Evolutionary conservation across 208 protist species (phyloP).

Genomic region (Crithidia mellificae): DNA sequence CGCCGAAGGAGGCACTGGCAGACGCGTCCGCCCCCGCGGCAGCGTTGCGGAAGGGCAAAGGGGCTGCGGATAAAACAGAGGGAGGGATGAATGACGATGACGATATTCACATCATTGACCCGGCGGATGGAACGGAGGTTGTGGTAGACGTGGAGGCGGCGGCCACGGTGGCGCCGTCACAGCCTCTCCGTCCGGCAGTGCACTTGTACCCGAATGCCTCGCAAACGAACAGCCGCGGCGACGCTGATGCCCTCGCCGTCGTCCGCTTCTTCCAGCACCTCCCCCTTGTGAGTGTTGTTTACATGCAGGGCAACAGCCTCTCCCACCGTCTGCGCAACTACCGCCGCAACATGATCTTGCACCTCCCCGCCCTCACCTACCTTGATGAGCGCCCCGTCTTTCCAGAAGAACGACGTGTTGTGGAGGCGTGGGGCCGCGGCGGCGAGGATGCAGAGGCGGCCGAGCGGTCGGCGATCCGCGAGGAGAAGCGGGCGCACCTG

Average conservation of each 20-base stretch:
- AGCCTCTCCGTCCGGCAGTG: not conserved
- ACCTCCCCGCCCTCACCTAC: conserved; percentile 78
- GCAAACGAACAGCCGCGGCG: not conserved
- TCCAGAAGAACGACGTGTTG: conserved; percentile 78
- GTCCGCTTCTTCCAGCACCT: conserved; percentile 77
- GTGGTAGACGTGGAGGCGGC: not conserved
- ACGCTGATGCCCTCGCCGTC: conserved; percentile 51
- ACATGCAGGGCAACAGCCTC: conserved; percentile 84
- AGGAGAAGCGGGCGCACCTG: conserved; percentile 84
- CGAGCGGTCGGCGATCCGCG: conserved; percentile 72
- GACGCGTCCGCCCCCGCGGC: not conserved
- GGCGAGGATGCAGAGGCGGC: conserved; percentile 68
- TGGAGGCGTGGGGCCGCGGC: conserved; percentile 80
- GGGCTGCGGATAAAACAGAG: no score
- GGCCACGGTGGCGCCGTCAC: not conserved
- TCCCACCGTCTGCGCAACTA: conserved; percentile 76
- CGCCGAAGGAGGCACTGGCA: conserved; percentile 7
- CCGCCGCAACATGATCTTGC: conserved; percentile 87
- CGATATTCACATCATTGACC: conserved; percentile 46
- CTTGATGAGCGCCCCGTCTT: conserved; percentile 91
- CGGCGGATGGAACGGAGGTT: not conserved
- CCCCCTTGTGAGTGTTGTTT: conserved; percentile 88
- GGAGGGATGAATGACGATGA: conserved; percentile 29
- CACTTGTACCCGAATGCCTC: not conserved
- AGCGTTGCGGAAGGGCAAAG: not conserved